Conservation (phyloP, 2,329 filamentous ascomycete species). For the Pestalotiopsis sp. region DNA sequence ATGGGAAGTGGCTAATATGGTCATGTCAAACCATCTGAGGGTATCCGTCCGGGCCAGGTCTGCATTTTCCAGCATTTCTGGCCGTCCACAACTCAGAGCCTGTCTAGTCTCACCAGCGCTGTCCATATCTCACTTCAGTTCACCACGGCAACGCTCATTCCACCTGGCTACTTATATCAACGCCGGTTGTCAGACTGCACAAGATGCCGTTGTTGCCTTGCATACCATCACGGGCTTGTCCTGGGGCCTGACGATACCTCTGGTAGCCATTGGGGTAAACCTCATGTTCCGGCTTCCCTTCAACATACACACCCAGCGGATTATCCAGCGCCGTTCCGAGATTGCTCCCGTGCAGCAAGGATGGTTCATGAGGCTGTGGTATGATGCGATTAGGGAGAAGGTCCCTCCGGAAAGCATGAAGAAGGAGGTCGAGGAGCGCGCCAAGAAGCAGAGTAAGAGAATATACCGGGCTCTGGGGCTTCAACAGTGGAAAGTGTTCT, state of each 20-base stretch:
- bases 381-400: constrained; percentile 19
- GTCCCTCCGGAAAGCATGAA: constrained; percentile 6
- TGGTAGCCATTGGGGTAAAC: constrained; percentile 49
- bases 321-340: constrained; percentile 29
- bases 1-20: not conserved
- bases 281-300: constrained; percentile 47
- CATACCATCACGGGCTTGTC: constrained; percentile 45
- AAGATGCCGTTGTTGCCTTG: constrained; percentile 42
- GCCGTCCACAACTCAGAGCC: not conserved
- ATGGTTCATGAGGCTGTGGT: constrained; percentile 31
- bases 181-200: constrained; percentile 33
- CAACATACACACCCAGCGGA: constrained; percentile 36
- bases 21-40: not conserved
- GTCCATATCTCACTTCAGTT: not conserved
- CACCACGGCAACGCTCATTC: constrained; percentile 21
- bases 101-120: not conserved
- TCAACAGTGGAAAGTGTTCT: constrained; percentile 47
- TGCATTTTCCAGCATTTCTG: not conserved
- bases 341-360: constrained; percentile 32
- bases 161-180: constrained; percentile 33
- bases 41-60: not conserved
- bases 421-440: constrained; percentile 29
- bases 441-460: constrained; percentile 18
- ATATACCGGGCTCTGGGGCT: constrained; percentile 37
- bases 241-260: constrained; percentile 56